These are phyloP conservation scores for Furcasterigmium sp. DNA, from an alignment of 2,329 filamentous ascomycete species.

Conservation along the genomic window DNA sequence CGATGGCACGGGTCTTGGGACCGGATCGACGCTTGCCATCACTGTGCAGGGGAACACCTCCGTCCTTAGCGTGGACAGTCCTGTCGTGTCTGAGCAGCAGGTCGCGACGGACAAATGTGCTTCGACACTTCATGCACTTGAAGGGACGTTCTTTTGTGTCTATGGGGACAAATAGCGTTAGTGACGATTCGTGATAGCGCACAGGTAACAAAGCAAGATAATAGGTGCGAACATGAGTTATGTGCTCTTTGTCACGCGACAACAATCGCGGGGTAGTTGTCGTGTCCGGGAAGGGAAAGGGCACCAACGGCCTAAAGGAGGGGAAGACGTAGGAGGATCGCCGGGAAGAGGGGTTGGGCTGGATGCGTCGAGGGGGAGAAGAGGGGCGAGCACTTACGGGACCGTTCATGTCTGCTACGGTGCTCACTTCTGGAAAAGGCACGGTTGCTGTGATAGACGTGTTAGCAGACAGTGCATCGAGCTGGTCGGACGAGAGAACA, in stretches of 20 bases:
- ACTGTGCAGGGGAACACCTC: conserved; percentile 86
- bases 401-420: conserved; percentile 92
- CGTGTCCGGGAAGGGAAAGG: conserved; percentile 4
- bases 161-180: conserved; percentile 31
- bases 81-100: conserved; percentile 94
- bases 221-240: too few relatives aligned
- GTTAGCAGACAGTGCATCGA: neutral
- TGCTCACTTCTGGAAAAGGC: conserved; percentile 98
- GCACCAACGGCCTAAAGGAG: neutral
- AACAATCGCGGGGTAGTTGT: conserved; percentile 1
- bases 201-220: neutral
- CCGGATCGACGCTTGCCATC: conserved; percentile 83
- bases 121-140: conserved; percentile 97
- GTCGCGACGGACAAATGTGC: conserved; percentile 96
- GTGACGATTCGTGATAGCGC: neutral
- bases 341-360: neutral
- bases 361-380: neutral
- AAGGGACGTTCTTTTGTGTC: conserved; percentile 98
- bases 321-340: neutral
- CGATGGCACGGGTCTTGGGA: conserved; percentile 60
- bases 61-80: conserved; percentile 97
- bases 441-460: conserved; percentile 49
- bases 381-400: conserved; percentile 68
- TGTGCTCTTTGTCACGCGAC: too few relatives aligned
- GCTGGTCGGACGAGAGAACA: too few relatives aligned